Conservation (phyloP, 495 filamentous ascomycete species). For the Tuber melanosporum region DNA sequence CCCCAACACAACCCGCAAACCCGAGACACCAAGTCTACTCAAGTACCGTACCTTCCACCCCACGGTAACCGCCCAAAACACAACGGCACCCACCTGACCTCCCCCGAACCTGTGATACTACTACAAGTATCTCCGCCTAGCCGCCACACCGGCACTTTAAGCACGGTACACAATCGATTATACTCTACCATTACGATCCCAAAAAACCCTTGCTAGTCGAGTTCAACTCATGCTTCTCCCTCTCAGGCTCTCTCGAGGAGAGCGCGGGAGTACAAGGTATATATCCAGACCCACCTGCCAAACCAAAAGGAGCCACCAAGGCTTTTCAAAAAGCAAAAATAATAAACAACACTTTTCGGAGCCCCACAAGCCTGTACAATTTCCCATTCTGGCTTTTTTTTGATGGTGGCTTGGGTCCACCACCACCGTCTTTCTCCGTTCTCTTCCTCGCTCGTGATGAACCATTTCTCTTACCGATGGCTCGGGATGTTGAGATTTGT, state of each 20-base stretch:
- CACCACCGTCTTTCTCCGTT: too few relatives aligned
- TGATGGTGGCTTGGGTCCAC: too few relatives aligned
- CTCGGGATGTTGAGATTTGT: not conserved
- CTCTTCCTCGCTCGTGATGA: too few relatives aligned
- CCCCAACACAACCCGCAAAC: not conserved
- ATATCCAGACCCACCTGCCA: not conserved
- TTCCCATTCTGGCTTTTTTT: not conserved
- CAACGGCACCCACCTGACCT: not conserved
- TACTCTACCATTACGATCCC: not conserved
- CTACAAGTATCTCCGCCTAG: not conserved
- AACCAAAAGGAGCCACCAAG: not conserved
- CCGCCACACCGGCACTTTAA: not conserved
- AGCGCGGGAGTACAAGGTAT: too few relatives aligned
- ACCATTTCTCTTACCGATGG: not conserved
- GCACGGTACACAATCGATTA: not conserved
- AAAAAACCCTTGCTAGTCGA: not conserved
- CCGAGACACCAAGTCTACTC: not conserved
- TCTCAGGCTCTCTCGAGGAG: not conserved
- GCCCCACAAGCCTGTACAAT: not conserved
- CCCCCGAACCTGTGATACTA: not conserved
- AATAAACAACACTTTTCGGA: not conserved
- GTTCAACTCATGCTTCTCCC: not conserved
- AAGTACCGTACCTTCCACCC: not conserved
- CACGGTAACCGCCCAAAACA: not conserved
- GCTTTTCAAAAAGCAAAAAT: not conserved